Percentiles rank a stretch among this genome's conserved stretches.
These are phyloP conservation scores for Zea luxurians DNA, from an alignment of 176 grass and related monocot species.

Conservation along the genomic window DNA sequence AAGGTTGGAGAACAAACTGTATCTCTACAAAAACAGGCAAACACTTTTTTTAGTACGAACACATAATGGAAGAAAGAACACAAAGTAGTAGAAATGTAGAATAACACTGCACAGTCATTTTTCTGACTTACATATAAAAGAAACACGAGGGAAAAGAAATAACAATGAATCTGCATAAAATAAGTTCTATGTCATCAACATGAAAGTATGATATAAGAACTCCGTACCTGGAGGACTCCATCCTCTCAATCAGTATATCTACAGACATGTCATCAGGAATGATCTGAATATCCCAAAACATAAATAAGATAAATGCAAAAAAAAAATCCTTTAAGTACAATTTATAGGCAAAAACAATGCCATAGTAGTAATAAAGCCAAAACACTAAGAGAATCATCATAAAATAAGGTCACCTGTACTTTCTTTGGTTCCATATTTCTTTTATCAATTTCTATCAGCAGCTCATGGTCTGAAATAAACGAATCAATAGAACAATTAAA, in stretches of 20 bases:
- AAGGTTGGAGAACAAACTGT: constrained; percentile 41
- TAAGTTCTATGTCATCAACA: constrained; percentile 16
- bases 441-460: constrained; percentile 72
- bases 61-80: constrained; percentile 6
- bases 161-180: not conserved
- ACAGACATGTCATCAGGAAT: constrained; percentile 71
- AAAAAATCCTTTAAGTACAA: constrained; percentile 13
- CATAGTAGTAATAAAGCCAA: constrained; percentile 24
- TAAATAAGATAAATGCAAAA: constrained; percentile 17
- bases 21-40: constrained; percentile 56
- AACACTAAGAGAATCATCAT: constrained; percentile 13
- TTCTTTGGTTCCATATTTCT: constrained; percentile 69
- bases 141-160: constrained; percentile 20
- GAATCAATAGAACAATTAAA: constrained; percentile 56
- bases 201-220: constrained; percentile 1
- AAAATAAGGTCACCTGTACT: constrained; percentile 56
- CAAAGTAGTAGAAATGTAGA: not conserved
- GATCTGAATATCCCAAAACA: constrained; percentile 60
- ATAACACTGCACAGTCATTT: not conserved
- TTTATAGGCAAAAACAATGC: not conserved
- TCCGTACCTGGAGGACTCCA: constrained; percentile 64
- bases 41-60: constrained; percentile 5
- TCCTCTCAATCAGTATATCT: constrained; percentile 60
- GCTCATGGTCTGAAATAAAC: constrained; percentile 68
- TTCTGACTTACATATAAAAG: constrained; percentile 1